Conservation (phyloP, 768 basidiomycete genomes). For the Obba rivulosa region DNA sequence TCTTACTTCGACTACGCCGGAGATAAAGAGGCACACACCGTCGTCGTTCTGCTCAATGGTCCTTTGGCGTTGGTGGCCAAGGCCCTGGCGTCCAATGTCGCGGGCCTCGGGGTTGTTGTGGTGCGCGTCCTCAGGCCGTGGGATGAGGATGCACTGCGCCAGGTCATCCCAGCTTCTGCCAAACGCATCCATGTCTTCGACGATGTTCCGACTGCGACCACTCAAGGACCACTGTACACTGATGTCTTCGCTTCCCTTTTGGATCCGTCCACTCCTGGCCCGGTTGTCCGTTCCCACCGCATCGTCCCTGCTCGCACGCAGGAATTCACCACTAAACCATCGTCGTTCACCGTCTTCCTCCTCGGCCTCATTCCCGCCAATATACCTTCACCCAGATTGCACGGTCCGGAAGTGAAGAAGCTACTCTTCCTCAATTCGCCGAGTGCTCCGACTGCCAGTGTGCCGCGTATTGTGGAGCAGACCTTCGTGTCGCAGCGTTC, state of each 20-base stretch:
- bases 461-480: constrained; percentile 49
- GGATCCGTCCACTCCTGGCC: constrained; percentile 27
- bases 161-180: constrained; percentile 53
- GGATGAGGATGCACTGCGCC: constrained; percentile 60
- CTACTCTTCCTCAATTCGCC: constrained; percentile 60
- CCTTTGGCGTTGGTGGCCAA: constrained; percentile 65
- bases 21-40: constrained; percentile 52
- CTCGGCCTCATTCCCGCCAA: constrained; percentile 17
- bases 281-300: constrained; percentile 48
- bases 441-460: constrained; percentile 42
- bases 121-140: constrained; percentile 85
- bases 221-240: constrained; percentile 63
- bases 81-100: constrained; percentile 36
- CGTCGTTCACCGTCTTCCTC: constrained; percentile 39
- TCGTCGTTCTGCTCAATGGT: constrained; percentile 71
- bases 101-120: constrained; percentile 59
- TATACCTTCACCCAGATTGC: constrained; percentile 23
- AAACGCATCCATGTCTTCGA: constrained; percentile 68
- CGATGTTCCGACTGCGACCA: constrained; percentile 60
- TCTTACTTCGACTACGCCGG: constrained; percentile 75
- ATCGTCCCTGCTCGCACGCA: constrained; percentile 53
- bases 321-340: constrained; percentile 40
- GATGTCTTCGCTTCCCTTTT: constrained; percentile 65
- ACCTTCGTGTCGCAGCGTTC: constrained; percentile 48
- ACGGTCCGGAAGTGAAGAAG: constrained; percentile 34